Evolutionary conservation across 306 rosid genomes (phyloP).

Genomic region (Amphicarpaea edgeworthii): DNA sequence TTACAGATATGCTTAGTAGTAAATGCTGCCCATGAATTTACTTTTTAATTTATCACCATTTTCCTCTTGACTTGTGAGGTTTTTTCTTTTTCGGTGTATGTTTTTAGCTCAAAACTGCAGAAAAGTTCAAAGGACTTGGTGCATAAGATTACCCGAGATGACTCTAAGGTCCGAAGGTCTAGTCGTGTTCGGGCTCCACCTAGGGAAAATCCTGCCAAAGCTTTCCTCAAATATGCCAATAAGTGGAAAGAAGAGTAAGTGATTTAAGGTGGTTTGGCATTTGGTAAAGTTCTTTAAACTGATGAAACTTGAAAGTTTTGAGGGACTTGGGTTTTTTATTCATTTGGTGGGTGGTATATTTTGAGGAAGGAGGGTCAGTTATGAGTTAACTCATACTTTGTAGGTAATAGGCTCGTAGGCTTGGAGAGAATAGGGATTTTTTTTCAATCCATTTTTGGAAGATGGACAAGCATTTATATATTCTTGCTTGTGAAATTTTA

Average conservation of each 20-base stretch:
- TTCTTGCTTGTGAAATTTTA: slow-evolving; percentile 40
- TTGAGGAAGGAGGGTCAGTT: too few relatives aligned
- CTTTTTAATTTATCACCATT: background rate
- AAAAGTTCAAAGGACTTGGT: slow-evolving; percentile 70
- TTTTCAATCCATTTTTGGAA: slow-evolving; percentile 38
- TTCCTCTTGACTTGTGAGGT: slow-evolving; percentile 1
- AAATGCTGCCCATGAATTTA: background rate
- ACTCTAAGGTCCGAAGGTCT: slow-evolving; percentile 79
- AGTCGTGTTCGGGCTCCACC: slow-evolving; percentile 94
- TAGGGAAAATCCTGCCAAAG: slow-evolving; percentile 77
- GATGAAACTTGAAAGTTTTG: too few relatives aligned
- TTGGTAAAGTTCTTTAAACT: background rate
- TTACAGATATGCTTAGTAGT: slow-evolving; percentile 4
- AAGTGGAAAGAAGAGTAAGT: slow-evolving; percentile 77
- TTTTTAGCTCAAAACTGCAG: slow-evolving; percentile 63
- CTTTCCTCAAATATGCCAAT: slow-evolving; percentile 83
- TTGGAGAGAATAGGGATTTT: slow-evolving; percentile 31
- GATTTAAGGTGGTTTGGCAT: background rate
- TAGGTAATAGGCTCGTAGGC: background rate
- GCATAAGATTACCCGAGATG: slow-evolving; percentile 60
- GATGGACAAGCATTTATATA: slow-evolving; percentile 35
- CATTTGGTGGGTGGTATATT: background rate
- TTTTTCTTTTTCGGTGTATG: slow-evolving; percentile 13
- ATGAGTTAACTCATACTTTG: background rate
- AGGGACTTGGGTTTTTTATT: background rate